phyloP scores from a whole-genome alignment of 2,329 filamentous ascomycete species.

The Cordyceps fumosorosea region DNA sequence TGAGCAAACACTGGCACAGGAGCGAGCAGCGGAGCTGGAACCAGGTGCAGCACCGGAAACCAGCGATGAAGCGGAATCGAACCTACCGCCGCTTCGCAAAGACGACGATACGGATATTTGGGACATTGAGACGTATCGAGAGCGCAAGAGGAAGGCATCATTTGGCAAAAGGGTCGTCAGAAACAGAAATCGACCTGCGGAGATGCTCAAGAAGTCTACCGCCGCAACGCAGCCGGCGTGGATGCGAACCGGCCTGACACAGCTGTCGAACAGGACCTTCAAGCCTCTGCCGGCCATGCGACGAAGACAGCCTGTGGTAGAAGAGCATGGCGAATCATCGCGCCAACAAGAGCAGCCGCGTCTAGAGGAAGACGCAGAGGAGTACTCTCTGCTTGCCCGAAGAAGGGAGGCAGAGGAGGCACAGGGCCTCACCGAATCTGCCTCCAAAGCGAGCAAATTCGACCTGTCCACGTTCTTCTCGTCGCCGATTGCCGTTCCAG shows the following conservation, averaged over 20 bases:
- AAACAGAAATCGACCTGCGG: neutral
- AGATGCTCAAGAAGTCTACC: neutral
- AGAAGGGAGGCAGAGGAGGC: constrained; percentile 16
- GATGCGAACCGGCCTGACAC: neutral
- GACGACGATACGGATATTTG: constrained; percentile 48
- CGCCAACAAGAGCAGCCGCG: neutral
- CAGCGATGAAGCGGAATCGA: neutral
- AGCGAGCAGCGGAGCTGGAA: neutral
- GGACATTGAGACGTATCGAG: constrained; percentile 49
- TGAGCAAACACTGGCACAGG: neutral
- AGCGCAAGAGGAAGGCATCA: constrained; percentile 24
- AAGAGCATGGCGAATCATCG: constrained; percentile 16
- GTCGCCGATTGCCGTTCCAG: constrained; percentile 40
- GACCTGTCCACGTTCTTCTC: constrained; percentile 53
- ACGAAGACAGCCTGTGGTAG: neutral
- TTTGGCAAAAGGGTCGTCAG: constrained; percentile 18
- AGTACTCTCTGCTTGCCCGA: constrained; percentile 38
- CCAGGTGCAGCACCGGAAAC: neutral
- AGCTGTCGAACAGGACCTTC: neutral
- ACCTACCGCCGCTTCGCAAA: neutral
- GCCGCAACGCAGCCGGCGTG: neutral
- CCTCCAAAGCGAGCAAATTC: constrained; percentile 29
- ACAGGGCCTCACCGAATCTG: constrained; percentile 13
- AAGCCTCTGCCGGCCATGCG: neutral
- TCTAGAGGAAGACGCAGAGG: constrained; percentile 24